phyloP scores from a whole-genome alignment of 176 grass and related monocot genomes.

The Oryza meridionalis region DNA sequence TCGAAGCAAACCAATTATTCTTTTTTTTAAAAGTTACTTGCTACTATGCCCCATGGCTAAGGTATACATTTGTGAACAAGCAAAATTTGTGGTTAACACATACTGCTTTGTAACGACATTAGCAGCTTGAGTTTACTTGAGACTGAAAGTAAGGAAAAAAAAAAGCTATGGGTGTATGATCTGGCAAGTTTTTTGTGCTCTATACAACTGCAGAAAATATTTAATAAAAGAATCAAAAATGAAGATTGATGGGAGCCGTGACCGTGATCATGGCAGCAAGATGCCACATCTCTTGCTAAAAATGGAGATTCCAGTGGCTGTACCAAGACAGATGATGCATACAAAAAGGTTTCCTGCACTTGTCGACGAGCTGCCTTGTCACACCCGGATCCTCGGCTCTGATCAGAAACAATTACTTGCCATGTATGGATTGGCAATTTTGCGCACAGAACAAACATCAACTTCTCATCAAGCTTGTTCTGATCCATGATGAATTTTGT shows the following conservation, averaged over 20 bases:
- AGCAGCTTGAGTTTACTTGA: neutral
- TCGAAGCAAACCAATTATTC: neutral
- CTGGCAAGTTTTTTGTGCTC: slow-evolving; percentile 5
- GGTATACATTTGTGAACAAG: neutral
- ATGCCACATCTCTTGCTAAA: neutral
- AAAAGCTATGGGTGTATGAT: neutral
- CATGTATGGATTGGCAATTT: neutral
- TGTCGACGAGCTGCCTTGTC: neutral
- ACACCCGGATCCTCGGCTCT: neutral
- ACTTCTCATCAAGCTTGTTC: slow-evolving; percentile 12
- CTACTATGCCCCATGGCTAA: neutral
- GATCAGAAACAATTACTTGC: neutral
- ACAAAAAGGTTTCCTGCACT: neutral
- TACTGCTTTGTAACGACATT: neutral
- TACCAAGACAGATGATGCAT: neutral
- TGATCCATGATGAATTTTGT: slow-evolving; percentile 17
- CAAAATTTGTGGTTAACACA: neutral
- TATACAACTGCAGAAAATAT: slow-evolving; percentile 16
- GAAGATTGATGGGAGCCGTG: neutral
- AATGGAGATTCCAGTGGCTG: neutral
- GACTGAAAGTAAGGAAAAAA: neutral
- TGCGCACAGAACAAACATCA: slow-evolving; percentile 2
- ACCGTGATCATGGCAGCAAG: neutral
- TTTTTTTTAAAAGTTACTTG: neutral
- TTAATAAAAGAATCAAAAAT: slow-evolving; percentile 35